Percentiles rank a stretch among this genome's conserved stretches.
These are phyloP conservation scores for Tuber melanosporum DNA, from an alignment of 495 filamentous ascomycete genomes.

Conservation along the genomic window DNA sequence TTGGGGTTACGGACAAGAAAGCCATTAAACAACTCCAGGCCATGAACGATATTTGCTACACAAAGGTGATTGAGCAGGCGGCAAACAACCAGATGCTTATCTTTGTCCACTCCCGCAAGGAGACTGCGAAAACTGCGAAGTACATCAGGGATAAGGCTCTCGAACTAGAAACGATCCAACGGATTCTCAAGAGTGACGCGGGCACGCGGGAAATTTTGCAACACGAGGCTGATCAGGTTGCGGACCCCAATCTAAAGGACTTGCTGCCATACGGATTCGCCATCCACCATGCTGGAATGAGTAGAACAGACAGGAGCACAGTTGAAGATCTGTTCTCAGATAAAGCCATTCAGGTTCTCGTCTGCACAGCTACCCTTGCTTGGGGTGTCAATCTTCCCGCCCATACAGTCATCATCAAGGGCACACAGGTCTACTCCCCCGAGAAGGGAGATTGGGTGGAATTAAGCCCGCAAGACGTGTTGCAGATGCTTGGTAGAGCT, in stretches of 20 bases:
- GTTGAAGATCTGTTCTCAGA: slow-evolving; percentile 92
- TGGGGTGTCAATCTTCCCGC: slow-evolving; percentile 96
- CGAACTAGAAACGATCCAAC: slow-evolving; percentile 91
- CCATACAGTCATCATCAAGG: slow-evolving; percentile 95
- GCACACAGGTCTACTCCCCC: slow-evolving; percentile 94
- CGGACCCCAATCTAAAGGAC: slow-evolving; percentile 86
- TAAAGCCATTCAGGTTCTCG: slow-evolving; percentile 86
- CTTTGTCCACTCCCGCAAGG: slow-evolving; percentile 96
- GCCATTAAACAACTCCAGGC: slow-evolving; percentile 98
- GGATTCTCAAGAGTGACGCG: slow-evolving; percentile 88
- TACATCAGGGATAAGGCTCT: slow-evolving; percentile 94
- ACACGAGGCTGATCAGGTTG: slow-evolving; percentile 74
- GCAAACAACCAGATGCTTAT: slow-evolving; percentile 94
- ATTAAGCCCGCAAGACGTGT: slow-evolving; percentile 89
- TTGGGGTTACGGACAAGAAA: slow-evolving; percentile 95
- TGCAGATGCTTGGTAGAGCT: slow-evolving; percentile 97
- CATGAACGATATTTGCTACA: slow-evolving; percentile 99
- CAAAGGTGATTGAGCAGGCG: slow-evolving; percentile 94
- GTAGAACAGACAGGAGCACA: slow-evolving; percentile 80
- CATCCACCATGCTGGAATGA: slow-evolving; percentile 97
- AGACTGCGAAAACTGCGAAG: slow-evolving; percentile 93
- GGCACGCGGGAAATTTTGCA: slow-evolving; percentile 81
- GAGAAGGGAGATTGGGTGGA: slow-evolving; percentile 99
- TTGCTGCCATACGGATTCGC: slow-evolving; percentile 93
- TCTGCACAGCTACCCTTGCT: slow-evolving; percentile 91